Evolutionary conservation across 192 early-diverging fungal genomes (phyloP).

Genomic region (Umbelopsis ramanniana): DNA sequence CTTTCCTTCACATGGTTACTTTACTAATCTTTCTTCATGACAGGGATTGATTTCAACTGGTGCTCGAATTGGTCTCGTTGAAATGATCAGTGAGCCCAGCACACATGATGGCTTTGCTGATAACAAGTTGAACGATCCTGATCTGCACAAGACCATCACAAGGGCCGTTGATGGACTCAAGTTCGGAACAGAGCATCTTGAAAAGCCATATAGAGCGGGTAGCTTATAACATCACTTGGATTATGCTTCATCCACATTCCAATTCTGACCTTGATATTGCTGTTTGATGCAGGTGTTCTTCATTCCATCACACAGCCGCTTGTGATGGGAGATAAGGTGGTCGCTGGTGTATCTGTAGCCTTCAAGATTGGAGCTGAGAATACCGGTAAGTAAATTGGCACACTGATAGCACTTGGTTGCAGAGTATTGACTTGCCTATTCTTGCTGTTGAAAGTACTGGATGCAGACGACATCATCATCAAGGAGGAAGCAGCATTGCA

Average conservation of each 20-base stretch:
- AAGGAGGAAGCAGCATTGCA: constrained; percentile 63
- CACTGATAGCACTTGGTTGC: too few relatives aligned
- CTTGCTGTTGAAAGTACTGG: constrained; percentile 13
- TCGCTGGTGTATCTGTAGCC: constrained; percentile 67
- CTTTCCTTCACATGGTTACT: constrained; percentile 5
- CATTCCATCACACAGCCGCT: constrained; percentile 59
- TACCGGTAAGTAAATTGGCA: constrained; percentile 53
- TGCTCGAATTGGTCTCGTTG: constrained; percentile 61
- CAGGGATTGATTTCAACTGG: constrained; percentile 61
- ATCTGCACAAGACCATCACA: constrained; percentile 33
- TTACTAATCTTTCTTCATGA: too few relatives aligned
- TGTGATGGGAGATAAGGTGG: constrained; percentile 41
- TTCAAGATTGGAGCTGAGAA: constrained; percentile 65
- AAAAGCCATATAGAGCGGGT: constrained; percentile 59
- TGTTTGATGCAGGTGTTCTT: constrained; percentile 48
- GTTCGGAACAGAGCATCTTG: constrained; percentile 60
- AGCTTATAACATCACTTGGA: too few relatives aligned
- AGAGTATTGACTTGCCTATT: background rate
- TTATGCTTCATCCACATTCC: too few relatives aligned
- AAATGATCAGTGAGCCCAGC: constrained; percentile 62
- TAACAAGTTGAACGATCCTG: constrained; percentile 27
- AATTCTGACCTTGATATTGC: too few relatives aligned
- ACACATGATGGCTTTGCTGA: constrained; percentile 62
- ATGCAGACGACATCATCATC: constrained; percentile 48
- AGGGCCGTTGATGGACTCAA: constrained; percentile 69